Conservation (phyloP, 108 stramenopile species). For the Halocafeteria seosinensis region DNA sequence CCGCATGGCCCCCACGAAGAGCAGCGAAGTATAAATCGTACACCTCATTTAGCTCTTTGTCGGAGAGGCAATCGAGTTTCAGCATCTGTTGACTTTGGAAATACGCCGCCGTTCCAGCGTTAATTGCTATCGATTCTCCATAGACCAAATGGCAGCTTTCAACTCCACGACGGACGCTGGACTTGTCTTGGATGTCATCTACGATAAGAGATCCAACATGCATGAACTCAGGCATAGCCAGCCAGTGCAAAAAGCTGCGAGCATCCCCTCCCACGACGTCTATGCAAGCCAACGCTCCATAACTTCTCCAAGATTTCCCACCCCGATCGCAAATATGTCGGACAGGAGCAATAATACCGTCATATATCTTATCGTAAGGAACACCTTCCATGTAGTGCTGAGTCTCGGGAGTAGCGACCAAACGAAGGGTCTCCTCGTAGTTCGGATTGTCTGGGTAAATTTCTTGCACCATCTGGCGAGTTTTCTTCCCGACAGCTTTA, state of each 20-base stretch:
- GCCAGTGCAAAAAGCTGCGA: conserved; percentile 14
- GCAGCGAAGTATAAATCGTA: conserved; percentile 13
- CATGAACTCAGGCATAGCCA: conserved; percentile 17
- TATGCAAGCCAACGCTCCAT: conserved; percentile 15
- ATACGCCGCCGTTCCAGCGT: conserved; percentile 15
- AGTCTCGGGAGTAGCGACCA: conserved; percentile 4
- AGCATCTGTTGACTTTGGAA: conserved; percentile 15
- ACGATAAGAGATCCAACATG: conserved; percentile 17
- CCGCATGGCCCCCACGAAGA: conserved; percentile 15
- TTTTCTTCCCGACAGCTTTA: conserved; percentile 13
- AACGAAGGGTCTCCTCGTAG: background rate
- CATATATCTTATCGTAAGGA: background rate
- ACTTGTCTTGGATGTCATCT: conserved; percentile 11
- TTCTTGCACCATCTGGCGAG: background rate
- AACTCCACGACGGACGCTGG: conserved; percentile 3
- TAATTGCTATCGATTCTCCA: conserved; percentile 6
- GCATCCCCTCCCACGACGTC: conserved; percentile 16
- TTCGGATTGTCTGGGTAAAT: conserved; percentile 12
- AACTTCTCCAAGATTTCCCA: conserved; percentile 14
- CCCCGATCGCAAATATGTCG: conserved; percentile 4
- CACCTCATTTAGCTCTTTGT: conserved; percentile 7
- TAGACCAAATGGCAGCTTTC: conserved; percentile 3
- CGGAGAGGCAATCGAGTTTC: conserved; percentile 1
- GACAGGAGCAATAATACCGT: conserved; percentile 6
- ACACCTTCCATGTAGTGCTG: conserved; percentile 9